Conservation (phyloP, 2,329 filamentous ascomycete genomes). For the Shiraia sp. region DNA sequence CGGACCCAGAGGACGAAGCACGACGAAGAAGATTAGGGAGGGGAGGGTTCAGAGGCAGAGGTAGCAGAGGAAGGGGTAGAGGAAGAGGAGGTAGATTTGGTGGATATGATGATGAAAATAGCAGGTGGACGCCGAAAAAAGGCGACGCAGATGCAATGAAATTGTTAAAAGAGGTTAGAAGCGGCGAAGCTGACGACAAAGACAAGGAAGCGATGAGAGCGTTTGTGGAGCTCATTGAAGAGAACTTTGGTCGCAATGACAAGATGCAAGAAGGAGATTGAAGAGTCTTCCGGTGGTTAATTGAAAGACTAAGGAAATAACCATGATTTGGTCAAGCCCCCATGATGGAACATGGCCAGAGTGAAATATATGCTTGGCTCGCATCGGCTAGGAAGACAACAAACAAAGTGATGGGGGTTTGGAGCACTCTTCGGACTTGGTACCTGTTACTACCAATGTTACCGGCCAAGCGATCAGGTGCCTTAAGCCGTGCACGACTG, state of each 20-base stretch:
- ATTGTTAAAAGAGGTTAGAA: conserved; percentile 28
- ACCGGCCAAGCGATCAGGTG: too few species aligned
- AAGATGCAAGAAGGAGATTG: conserved; percentile 4
- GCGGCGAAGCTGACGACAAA: conserved; percentile 32
- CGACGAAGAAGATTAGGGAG: conserved; percentile 15
- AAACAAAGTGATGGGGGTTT: too few species aligned
- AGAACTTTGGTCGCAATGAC: conserved; percentile 22
- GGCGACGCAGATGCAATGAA: conserved; percentile 36
- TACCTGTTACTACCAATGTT: too few species aligned
- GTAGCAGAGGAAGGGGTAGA: conserved; percentile 18
- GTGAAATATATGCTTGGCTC: too few species aligned
- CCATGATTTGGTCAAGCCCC: too few species aligned
- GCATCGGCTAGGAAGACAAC: too few species aligned
- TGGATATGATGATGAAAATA: conserved; percentile 12
- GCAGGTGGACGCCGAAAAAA: conserved; percentile 35
- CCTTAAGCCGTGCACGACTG: too few species aligned
- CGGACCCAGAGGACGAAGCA: conserved; percentile 29
- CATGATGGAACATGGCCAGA: too few species aligned
- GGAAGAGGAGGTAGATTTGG: conserved; percentile 21
- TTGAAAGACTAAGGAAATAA: too few species aligned
- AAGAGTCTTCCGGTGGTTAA: too few species aligned
- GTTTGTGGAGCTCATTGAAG: conserved; percentile 41
- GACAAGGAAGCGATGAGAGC: conserved; percentile 47
- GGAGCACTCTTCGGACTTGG: too few species aligned
- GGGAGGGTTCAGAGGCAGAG: conserved; percentile 19